Conservation (phyloP, 305 asterid species). For the Plantago coronopus region DNA sequence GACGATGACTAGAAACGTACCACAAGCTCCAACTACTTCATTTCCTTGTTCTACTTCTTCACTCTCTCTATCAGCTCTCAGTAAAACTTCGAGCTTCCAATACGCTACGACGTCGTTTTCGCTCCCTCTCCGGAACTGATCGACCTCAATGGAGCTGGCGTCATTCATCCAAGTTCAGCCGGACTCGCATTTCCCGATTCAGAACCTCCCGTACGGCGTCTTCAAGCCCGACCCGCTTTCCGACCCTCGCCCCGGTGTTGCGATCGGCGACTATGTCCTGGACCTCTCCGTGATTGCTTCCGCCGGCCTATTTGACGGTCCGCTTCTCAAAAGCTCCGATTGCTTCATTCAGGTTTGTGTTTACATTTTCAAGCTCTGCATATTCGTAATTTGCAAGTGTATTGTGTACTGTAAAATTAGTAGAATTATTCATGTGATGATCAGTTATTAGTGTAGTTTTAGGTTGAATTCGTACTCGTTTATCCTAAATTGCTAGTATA, state of each 20-base stretch:
- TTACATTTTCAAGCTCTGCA: neutral
- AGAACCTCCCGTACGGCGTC: constrained; percentile 91
- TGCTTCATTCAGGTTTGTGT: constrained; percentile 71
- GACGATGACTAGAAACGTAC: neutral
- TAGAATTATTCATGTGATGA: too few species aligned
- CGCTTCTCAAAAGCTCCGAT: constrained; percentile 52
- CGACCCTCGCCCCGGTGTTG: constrained; percentile 71
- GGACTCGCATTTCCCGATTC: constrained; percentile 91
- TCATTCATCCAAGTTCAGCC: constrained; percentile 73
- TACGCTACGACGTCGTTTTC: neutral
- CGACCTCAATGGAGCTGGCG: constrained; percentile 47
- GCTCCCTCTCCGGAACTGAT: neutral
- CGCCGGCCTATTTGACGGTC: constrained; percentile 83
- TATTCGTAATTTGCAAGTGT: too few species aligned
- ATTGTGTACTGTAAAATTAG: too few species aligned
- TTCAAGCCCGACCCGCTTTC: constrained; percentile 56
- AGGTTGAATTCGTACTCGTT: too few species aligned
- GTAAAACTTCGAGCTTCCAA: too few species aligned
- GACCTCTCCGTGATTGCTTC: constrained; percentile 64
- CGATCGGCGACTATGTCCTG: constrained; percentile 72
- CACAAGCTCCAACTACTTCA: too few species aligned
- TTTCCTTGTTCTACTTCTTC: too few species aligned
- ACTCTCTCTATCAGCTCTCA: too few species aligned
- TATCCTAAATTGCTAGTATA: too few species aligned
- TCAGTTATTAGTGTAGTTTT: too few species aligned